Percentiles rank a stretch among this genome's conserved stretches.
phyloP scores from a whole-genome alignment of 148 eudicot species.

The Cornus controversa region DNA sequence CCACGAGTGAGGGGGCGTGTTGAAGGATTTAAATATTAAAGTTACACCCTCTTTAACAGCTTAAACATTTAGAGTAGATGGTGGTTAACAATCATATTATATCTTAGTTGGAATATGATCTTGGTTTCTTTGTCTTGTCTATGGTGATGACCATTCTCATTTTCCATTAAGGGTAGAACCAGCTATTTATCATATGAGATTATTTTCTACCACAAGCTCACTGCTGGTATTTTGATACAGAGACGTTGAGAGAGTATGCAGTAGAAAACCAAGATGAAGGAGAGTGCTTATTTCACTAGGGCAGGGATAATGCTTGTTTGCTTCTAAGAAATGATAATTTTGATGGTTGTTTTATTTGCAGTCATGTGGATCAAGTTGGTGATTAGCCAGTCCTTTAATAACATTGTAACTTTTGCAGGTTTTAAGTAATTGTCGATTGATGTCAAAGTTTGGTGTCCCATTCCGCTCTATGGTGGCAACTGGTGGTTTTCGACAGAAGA shows the following conservation, averaged over 20 bases:
- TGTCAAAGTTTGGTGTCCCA: slow-evolving; percentile 85
- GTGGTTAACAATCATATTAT: too few species aligned
- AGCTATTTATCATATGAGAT: not conserved
- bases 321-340: not conserved
- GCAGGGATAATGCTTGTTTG: not conserved
- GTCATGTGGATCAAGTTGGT: not conserved
- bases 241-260: not conserved
- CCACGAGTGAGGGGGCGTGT: too few species aligned
- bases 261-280: not conserved
- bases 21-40: too few species aligned
- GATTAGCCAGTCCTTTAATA: not conserved
- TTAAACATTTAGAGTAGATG: too few species aligned
- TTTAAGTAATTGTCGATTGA: slow-evolving; percentile 67
- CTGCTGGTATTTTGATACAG: not conserved
- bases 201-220: not conserved
- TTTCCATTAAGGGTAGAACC: not conserved
- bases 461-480: slow-evolving; percentile 95
- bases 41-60: too few species aligned
- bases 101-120: too few species aligned
- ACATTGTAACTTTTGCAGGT: slow-evolving; percentile 50
- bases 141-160: not conserved
- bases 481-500: slow-evolving; percentile 88
- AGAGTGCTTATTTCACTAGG: not conserved
- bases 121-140: too few species aligned
- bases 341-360: not conserved